These are phyloP conservation scores for Smallanthus sonchifolius DNA, from an alignment of 129 eudicot species.

Conservation along the genomic window DNA sequence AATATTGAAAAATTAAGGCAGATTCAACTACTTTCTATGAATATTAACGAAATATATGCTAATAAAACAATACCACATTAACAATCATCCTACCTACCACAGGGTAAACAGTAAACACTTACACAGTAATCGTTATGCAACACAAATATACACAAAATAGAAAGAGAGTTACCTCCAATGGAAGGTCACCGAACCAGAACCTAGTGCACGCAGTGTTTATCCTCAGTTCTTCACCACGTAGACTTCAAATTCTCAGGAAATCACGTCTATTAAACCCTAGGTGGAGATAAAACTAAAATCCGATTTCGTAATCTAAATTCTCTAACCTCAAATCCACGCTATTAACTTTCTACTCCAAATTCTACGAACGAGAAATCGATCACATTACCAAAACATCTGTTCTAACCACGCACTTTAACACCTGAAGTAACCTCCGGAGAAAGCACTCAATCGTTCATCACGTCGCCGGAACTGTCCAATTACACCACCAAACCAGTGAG, in stretches of 20 bases:
- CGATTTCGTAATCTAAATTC: neutral
- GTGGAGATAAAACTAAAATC: neutral
- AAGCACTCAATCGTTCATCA: slow-evolving; percentile 12
- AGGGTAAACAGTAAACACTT: slow-evolving; percentile 5
- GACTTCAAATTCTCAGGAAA: neutral
- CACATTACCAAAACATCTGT: slow-evolving; percentile 6
- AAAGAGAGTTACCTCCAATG: slow-evolving; percentile 14
- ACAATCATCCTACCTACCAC: slow-evolving; percentile 19
- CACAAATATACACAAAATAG: neutral
- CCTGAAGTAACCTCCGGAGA: neutral
- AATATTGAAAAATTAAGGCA: neutral
- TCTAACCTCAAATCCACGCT: slow-evolving; percentile 15
- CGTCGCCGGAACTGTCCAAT: slow-evolving; percentile 11
- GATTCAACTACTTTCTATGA: slow-evolving; percentile 9
- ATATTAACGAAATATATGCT: neutral
- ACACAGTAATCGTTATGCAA: slow-evolving; percentile 17
- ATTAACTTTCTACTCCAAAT: neutral
- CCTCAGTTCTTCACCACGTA: neutral
- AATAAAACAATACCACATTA: neutral
- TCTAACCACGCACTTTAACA: neutral
- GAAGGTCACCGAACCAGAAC: neutral
- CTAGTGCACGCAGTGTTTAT: slow-evolving; percentile 1
- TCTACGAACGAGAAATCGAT: neutral
- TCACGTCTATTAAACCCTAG: slow-evolving; percentile 17
- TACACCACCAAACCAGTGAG: slow-evolving; percentile 9